phyloP scores from a whole-genome alignment of 208 protist species.

The Trypanosoma melophagium region DNA sequence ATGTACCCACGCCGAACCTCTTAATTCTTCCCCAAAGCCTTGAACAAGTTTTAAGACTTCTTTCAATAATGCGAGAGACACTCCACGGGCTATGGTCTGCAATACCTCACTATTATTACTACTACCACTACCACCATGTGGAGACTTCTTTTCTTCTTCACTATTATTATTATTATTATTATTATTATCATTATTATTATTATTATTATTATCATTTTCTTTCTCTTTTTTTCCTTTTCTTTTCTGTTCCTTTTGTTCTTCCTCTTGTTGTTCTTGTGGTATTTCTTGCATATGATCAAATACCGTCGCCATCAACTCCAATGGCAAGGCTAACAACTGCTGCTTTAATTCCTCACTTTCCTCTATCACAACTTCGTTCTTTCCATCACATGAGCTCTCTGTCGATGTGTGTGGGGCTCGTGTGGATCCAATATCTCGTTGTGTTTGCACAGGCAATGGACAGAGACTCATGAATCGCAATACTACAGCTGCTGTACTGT shows the following conservation, averaged over 20 bases:
- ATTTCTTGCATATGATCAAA: constrained; percentile 12
- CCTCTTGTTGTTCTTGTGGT: background rate
- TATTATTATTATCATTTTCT: no score
- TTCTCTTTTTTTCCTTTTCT: background rate
- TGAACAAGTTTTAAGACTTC: constrained; percentile 60
- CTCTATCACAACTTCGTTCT: background rate
- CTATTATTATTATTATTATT: no score
- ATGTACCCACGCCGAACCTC: constrained; percentile 46
- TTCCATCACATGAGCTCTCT: background rate
- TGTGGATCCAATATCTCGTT: background rate
- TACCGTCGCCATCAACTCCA: constrained; percentile 16
- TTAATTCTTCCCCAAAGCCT: constrained; percentile 54
- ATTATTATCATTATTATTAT: no score
- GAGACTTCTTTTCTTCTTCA: no score
- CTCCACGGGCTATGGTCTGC: background rate
- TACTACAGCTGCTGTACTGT: constrained; percentile 2
- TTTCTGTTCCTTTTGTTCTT: background rate
- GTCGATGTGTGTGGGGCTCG: background rate
- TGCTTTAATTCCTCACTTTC: background rate
- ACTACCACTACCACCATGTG: background rate
- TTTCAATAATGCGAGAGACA: constrained; percentile 23
- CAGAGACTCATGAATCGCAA: constrained; percentile 1
- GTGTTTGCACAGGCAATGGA: background rate
- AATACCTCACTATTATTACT: constrained; percentile 1
- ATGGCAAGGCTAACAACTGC: constrained; percentile 14